Evolutionary conservation across 225 moss, liverwort and hornwort genomes (phyloP).

Genomic region (Polytrichum commune): DNA sequence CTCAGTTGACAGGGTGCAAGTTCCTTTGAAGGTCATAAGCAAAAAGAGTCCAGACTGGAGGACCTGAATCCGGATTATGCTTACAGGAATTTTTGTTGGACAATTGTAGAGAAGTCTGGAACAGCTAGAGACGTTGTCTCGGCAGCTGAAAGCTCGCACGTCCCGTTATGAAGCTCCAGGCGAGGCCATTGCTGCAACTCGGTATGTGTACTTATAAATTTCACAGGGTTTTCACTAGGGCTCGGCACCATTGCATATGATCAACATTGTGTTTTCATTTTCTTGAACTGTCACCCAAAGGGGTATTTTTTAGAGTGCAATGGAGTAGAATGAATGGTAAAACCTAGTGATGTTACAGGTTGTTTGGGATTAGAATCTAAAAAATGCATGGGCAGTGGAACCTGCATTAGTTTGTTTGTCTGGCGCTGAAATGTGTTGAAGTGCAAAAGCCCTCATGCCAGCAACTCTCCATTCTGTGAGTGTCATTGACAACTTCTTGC

Average conservation of each 20-base stretch:
- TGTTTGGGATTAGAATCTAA: not conserved
- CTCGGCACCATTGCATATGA: too few relatives aligned
- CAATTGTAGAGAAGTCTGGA: slow-evolving; percentile 80
- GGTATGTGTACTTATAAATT: slow-evolving; percentile 38
- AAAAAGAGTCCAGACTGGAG: not conserved
- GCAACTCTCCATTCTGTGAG: too few relatives aligned
- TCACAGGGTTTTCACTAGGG: not conserved
- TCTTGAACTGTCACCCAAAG: too few relatives aligned
- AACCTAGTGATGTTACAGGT: not conserved
- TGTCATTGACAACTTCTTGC: too few relatives aligned
- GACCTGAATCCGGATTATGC: not conserved
- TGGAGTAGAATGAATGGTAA: not conserved
- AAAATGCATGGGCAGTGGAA: not conserved
- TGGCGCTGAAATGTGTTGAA: too few relatives aligned
- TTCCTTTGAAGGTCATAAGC: not conserved
- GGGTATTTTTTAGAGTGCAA: too few relatives aligned
- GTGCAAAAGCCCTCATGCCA: too few relatives aligned
- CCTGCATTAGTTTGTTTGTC: too few relatives aligned
- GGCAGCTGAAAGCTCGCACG: slow-evolving; percentile 82
- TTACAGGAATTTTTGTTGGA: slow-evolving; percentile 12
- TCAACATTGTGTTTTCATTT: too few relatives aligned
- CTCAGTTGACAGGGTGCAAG: too few relatives aligned
- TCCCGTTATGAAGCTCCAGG: slow-evolving; percentile 93
- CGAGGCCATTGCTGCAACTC: slow-evolving; percentile 92
- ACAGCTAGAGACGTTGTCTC: slow-evolving; percentile 78